These are phyloP conservation scores for Ogataea populi-albae DNA, from an alignment of 805 yeast genomes.

Conservation along the genomic window DNA sequence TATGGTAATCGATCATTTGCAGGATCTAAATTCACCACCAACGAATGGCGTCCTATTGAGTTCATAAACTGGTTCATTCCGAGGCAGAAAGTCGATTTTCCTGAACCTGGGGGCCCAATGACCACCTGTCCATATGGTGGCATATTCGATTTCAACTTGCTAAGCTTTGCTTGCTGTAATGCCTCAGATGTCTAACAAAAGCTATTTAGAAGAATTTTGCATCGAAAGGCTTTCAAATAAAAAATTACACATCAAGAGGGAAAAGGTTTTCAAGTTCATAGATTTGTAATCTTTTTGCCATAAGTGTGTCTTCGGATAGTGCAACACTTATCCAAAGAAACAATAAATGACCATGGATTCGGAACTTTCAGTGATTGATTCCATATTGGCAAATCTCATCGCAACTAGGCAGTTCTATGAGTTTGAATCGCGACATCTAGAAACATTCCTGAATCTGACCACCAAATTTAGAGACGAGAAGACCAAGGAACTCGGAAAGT, in stretches of 20 bases:
- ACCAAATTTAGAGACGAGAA: conserved; percentile 19
- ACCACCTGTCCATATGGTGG: conserved; percentile 81
- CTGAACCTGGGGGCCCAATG: conserved; percentile 98
- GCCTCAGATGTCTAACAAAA: too few species aligned
- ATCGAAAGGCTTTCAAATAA: too few species aligned
- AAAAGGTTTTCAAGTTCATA: too few species aligned
- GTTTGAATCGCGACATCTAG: conserved; percentile 22
- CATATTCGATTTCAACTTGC: too few species aligned
- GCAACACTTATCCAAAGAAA: too few species aligned
- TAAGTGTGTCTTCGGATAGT: too few species aligned
- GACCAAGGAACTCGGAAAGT: conserved; percentile 13
- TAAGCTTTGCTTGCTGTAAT: too few species aligned
- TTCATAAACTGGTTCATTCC: conserved; percentile 91
- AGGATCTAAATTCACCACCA: conserved; percentile 89
- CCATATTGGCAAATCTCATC: conserved; percentile 24
- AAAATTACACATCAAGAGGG: too few species aligned
- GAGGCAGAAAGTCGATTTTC: conserved; percentile 91
- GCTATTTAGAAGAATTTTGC: background rate
- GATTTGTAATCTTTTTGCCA: too few species aligned
- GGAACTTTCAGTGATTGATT: conserved; percentile 26
- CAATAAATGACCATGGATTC: too few species aligned
- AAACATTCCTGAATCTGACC: conserved; percentile 14
- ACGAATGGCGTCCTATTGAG: conserved; percentile 87
- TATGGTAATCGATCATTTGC: conserved; percentile 57
- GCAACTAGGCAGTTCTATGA: conserved; percentile 27